phyloP scores from a whole-genome alignment of 2,329 filamentous ascomycete species.

The Pseudogymnoascus sp. region DNA sequence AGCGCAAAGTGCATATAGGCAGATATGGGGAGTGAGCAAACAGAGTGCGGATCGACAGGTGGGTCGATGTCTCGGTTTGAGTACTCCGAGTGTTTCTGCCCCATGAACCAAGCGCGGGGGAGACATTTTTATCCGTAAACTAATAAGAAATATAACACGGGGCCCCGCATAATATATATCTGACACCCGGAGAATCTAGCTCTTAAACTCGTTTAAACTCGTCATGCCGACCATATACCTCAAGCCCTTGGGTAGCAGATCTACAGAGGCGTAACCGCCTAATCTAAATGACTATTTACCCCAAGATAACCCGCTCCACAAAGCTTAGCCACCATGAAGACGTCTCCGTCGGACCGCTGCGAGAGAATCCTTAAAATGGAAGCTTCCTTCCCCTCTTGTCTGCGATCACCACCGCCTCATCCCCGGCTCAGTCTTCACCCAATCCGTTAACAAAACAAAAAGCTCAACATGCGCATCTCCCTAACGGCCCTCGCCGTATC shows the following conservation, averaged over 20 bases:
- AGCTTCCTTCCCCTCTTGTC: background rate
- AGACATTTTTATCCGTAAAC: background rate
- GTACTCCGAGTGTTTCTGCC: background rate
- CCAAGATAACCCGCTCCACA: background rate
- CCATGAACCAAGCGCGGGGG: background rate
- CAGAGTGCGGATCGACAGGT: background rate
- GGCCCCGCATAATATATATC: slow-evolving; percentile 4
- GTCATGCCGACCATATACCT: background rate
- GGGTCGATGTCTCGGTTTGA: background rate
- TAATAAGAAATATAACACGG: background rate
- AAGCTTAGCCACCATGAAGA: background rate
- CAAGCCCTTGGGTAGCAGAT: background rate
- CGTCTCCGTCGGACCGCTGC: background rate
- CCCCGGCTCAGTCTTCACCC: background rate
- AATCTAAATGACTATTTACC: background rate
- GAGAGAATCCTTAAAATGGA: background rate
- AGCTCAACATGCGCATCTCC: background rate
- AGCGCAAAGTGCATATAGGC: background rate
- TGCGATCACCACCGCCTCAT: background rate
- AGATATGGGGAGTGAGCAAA: background rate
- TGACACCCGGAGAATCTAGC: background rate
- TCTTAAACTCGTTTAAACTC: slow-evolving; percentile 4
- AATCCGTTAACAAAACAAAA: background rate
- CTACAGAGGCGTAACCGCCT: background rate
- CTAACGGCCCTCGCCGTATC: background rate